Base-by-base conservation (phyloP, 2,329 filamentous ascomycete species). In the Cytospora piceicola region DNA sequence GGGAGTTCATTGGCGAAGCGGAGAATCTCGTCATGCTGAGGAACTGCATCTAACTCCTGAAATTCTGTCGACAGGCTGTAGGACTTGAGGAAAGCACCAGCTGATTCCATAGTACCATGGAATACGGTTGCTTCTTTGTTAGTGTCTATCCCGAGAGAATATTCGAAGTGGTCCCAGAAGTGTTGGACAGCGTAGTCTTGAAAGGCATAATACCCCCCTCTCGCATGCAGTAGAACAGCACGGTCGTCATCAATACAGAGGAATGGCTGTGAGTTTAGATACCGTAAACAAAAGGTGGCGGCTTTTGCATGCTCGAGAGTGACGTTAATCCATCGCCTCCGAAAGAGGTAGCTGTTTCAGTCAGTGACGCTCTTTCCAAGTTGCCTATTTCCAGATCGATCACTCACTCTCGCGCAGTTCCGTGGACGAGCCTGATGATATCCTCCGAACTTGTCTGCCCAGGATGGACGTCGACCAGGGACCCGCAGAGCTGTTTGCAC, bases 401-500 rank as follows among this genome's bases (percentile, higher is more conserved):
- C n/a, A 24, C 57, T 51, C 22, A 59, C 57, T 59, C 57, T 12
- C 57, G 57, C 2, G 57, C 57, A 24, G 27, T 59, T 22, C 39
- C 39, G 20, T 59, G 57, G 27, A 59, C 57, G 4, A 59, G 49
- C 8, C 9, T 58, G 15, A 59, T 22, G 11, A 59, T 24, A 22
- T 59, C 57, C 14, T 59, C 57, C 2, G 57, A 30, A 6, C 39
- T 46, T 24, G 39, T 6, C 6, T 59, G 57, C 20, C 57, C 57
- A 4, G 29, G 39, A 32, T 59, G 57, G 4, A 59, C 27, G 12
- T 59, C 57, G 17, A 59, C 39, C 22, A 59, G 17, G 12, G 57
- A 59, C 7, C 57, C 57, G n/a, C 57, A 59, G 22, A 59, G 57
- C 9, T 59, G 5, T n/a, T 59, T 59, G 27, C 57, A 59, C 22